Conservation (phyloP, 768 basidiomycete genomes). For the Hysterangium stoloniferum region DNA sequence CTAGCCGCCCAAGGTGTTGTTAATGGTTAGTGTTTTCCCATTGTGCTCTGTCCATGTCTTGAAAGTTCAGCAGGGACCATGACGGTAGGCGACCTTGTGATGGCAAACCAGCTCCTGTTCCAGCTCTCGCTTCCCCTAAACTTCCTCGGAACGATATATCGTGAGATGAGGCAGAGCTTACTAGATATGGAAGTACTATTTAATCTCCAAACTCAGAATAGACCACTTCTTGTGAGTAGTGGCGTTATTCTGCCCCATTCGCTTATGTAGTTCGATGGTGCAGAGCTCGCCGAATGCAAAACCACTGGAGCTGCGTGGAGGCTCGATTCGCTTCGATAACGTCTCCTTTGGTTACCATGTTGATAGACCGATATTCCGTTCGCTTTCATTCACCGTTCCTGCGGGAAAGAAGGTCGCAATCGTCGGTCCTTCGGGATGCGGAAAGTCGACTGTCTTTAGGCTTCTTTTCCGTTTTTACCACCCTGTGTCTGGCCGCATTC, state of each 20-base stretch:
- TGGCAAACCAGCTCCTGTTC: slow-evolving; percentile 98
- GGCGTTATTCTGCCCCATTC: not conserved
- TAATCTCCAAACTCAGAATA: slow-evolving; percentile 78
- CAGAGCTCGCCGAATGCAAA: slow-evolving; percentile 66
- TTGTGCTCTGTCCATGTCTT: not conserved
- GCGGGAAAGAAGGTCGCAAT: slow-evolving; percentile 96
- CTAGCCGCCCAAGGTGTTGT: slow-evolving; percentile 92
- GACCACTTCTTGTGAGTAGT: slow-evolving; percentile 49
- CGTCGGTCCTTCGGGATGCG: slow-evolving; percentile 94
- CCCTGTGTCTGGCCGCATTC: slow-evolving; percentile 70
- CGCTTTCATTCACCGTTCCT: slow-evolving; percentile 85
- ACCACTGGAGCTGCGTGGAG: slow-evolving; percentile 65
- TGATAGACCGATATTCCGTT: slow-evolving; percentile 84
- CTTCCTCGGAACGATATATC: slow-evolving; percentile 95
- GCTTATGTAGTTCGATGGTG: not conserved
- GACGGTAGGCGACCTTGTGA: slow-evolving; percentile 97
- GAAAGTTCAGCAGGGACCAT: slow-evolving; percentile 61
- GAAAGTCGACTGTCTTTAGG: slow-evolving; percentile 94
- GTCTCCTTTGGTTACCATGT: slow-evolving; percentile 88
- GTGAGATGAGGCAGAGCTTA: slow-evolving; percentile 91
- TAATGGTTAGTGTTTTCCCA: slow-evolving; percentile 47
- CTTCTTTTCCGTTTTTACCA: slow-evolving; percentile 94
- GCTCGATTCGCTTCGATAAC: slow-evolving; percentile 88
- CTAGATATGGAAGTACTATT: slow-evolving; percentile 97
- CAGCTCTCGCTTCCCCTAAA: slow-evolving; percentile 94